These are phyloP conservation scores for Candida orba DNA, from an alignment of 805 yeast genomes.

Conservation along the genomic window DNA sequence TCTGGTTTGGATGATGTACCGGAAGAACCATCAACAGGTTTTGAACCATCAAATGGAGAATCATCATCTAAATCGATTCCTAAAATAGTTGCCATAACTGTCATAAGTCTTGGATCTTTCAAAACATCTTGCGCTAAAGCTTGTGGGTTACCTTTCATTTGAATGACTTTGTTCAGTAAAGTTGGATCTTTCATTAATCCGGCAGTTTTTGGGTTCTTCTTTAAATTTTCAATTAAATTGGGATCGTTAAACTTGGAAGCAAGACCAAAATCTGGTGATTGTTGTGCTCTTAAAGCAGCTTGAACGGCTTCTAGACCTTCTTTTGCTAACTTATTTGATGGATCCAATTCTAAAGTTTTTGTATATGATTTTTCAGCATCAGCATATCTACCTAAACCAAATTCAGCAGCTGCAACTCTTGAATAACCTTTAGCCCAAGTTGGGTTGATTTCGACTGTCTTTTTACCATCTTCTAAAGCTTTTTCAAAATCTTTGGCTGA, in stretches of 20 bases:
- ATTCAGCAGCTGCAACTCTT: conserved; percentile 88
- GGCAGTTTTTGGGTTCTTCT: conserved; percentile 78
- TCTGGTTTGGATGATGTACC: conserved; percentile 15
- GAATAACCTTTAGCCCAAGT: conserved; percentile 94
- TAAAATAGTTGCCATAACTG: conserved; percentile 75
- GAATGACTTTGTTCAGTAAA: conserved; percentile 60
- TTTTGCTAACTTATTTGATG: conserved; percentile 77
- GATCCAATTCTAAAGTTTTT: conserved; percentile 76
- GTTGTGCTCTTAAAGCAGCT: conserved; percentile 44
- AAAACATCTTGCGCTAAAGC: conserved; percentile 63
- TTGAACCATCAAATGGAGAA: conserved; percentile 14
- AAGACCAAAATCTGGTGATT: conserved; percentile 65
- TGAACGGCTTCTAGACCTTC: conserved; percentile 71
- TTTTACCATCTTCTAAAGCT: conserved; percentile 81
- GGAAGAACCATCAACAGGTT: conserved; percentile 9
- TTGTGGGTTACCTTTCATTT: conserved; percentile 65
- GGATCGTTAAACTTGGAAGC: conserved; percentile 79
- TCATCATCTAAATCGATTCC: conserved; percentile 62
- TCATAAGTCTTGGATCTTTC: conserved; percentile 81
- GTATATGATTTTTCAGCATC: conserved; percentile 66
- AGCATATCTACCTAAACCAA: conserved; percentile 76
- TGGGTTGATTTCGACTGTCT: conserved; percentile 74
- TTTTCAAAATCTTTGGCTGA: conserved; percentile 64
- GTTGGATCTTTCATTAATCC: conserved; percentile 83
- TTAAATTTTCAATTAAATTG: conserved; percentile 63